Evolutionary conservation across 2,329 filamentous ascomycete species (phyloP), one percentile per base, ranked within the genome.

Genomic region (Lachnellula willkommii): DNA sequence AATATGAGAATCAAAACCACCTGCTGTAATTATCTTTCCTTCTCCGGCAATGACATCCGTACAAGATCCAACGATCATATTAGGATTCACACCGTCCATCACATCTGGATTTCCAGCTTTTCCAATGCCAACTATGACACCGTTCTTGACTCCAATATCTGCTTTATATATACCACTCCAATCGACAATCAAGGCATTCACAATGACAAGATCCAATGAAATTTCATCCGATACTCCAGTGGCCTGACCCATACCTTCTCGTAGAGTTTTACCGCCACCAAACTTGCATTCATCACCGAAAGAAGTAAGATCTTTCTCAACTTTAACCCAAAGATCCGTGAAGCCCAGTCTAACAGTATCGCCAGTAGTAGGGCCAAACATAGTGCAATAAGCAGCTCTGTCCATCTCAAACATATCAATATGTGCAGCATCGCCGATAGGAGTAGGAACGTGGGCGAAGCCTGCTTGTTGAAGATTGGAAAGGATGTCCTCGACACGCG

Each of bases 41-140:
- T 97, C 93, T 14, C 84, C 92, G 17, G 93, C 90, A 69, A 97
- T 85, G 22, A 96, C 90, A 75, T 97, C 93, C 0, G 93, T 97
- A 63, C 88, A 90, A 60, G 86, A 87, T 11, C 93, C 93, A 9
- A 96, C 83, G 1, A 96, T 76, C 84, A 97, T 84, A 54, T 84
- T 79, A 0, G 83, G 77, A 57, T 87, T 78, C 6, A 97, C 90
- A 4, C 89, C 89, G 35, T 94, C 87, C 93, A 96, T 96, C 47
- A 95, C 84, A 72, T 97, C 93, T n/a, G 93, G 93, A 67, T 96
- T 97, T 20, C 93, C 93, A 15, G 93, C 90, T 73, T 97, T 96
- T 57, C 93, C 93, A 64, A 97, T 93, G 0, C 84, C 93, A 28
- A 87, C 85, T 66, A 97, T 96, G 40, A 88, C 70, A 2, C 93